These are phyloP conservation scores for Salvia sclarea DNA, from an alignment of 305 asterid genomes.

Conservation along the genomic window DNA sequence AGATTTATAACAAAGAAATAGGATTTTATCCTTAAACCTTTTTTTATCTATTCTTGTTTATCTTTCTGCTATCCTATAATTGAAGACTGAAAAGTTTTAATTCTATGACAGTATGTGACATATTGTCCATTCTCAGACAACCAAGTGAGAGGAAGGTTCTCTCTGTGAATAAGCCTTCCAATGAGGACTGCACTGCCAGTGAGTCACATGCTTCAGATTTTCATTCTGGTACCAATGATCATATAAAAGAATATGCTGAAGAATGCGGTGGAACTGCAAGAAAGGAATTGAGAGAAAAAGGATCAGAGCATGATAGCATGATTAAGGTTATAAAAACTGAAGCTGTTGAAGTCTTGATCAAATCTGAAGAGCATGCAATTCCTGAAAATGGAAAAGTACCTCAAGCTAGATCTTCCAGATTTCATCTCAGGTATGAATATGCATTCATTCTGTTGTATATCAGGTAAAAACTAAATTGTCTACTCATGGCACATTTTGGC, in stretches of 20 bases:
- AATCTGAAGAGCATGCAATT: conserved; percentile 30
- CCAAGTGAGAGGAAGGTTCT: conserved; percentile 46
- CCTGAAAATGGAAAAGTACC: conserved; percentile 36
- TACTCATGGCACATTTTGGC: not conserved
- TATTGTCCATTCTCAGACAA: conserved; percentile 70
- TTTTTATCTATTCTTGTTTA: conserved; percentile 23
- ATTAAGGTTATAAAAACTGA: conserved; percentile 37
- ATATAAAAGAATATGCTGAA: conserved; percentile 34
- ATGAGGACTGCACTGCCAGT: conserved; percentile 35
- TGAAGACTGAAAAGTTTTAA: conserved; percentile 20
- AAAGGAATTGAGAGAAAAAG: conserved; percentile 36
- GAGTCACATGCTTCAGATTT: conserved; percentile 41
- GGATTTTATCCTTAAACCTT: not conserved
- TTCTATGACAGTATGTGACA: conserved; percentile 63
- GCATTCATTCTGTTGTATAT: not conserved
- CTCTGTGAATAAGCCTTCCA: conserved; percentile 34
- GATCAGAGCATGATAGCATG: conserved; percentile 26
- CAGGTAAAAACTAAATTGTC: not conserved
- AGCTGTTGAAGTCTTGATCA: conserved; percentile 34
- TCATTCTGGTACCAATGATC: conserved; percentile 39
- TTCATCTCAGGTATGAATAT: conserved; percentile 43
- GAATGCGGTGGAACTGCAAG: conserved; percentile 38
- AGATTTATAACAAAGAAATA: not conserved
- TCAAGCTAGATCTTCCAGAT: conserved; percentile 36
- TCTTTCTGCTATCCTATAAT: conserved; percentile 11